phyloP scores from a whole-genome alignment of 306 rosid genomes.

The Lathyrus sativus region DNA sequence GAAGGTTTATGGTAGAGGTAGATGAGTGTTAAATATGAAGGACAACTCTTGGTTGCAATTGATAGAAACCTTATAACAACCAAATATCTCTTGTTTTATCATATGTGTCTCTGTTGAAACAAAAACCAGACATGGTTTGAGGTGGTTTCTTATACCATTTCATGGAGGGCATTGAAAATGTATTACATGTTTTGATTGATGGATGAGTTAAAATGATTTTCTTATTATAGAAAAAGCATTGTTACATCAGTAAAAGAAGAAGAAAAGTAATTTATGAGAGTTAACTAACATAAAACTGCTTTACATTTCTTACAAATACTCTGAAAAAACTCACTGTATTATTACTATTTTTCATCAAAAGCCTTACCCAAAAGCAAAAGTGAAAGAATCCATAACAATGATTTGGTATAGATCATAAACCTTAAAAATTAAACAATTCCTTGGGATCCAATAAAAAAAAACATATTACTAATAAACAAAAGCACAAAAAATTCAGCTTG shows the following conservation, averaged over 20 bases:
- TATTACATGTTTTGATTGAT: too few relatives aligned
- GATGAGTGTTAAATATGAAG: not conserved
- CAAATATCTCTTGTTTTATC: not conserved
- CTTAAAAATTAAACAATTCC: constrained; percentile 37
- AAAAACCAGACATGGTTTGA: not conserved
- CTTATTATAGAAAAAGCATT: not conserved
- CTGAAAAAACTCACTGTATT: not conserved
- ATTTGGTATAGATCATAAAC: constrained; percentile 37
- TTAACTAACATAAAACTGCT: not conserved
- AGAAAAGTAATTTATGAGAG: not conserved
- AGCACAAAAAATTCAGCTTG: constrained; percentile 33
- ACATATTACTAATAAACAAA: constrained; percentile 41
- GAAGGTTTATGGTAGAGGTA: too few relatives aligned
- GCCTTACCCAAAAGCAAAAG: not conserved
- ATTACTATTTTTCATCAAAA: not conserved
- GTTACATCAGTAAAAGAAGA: not conserved
- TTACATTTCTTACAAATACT: not conserved
- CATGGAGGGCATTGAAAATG: too few relatives aligned
- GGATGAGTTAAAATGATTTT: not conserved
- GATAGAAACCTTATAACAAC: not conserved
- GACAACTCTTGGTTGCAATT: not conserved
- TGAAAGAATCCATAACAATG: constrained; percentile 45
- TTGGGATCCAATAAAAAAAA: constrained; percentile 43
- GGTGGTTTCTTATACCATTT: not conserved
- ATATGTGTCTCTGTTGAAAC: not conserved